Conservation (phyloP, 768 basidiomycete species). For the Podaxis sp. region DNA sequence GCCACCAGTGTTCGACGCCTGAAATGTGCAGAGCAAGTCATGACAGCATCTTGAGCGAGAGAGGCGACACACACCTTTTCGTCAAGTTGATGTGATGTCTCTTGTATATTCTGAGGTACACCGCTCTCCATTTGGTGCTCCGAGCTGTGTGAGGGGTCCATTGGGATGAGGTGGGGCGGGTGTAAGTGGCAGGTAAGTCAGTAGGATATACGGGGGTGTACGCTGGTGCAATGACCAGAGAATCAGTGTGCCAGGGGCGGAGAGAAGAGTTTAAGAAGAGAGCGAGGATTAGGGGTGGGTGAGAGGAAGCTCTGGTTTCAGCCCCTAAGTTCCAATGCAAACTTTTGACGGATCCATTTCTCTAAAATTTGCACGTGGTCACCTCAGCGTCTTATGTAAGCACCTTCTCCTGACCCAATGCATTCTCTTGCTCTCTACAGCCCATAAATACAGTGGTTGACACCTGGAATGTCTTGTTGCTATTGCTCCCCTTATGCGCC, state of each 20-base stretch:
- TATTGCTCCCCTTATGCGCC: not conserved
- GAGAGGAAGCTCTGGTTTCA: slow-evolving; percentile 6
- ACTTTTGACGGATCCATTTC: slow-evolving; percentile 7
- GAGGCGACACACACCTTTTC: not conserved
- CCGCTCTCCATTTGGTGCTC: not conserved
- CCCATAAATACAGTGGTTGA: not conserved
- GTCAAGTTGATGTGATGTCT: not conserved
- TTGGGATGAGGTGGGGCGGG: not conserved
- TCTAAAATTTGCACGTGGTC: slow-evolving; percentile 9
- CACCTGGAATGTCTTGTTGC: not conserved
- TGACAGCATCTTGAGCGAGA: not conserved
- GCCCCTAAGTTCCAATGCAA: slow-evolving; percentile 7
- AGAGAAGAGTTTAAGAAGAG: not conserved
- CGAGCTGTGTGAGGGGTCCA: not conserved
- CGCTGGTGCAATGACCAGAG: not conserved
- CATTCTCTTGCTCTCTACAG: not conserved
- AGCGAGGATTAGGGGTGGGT: not conserved
- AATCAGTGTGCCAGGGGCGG: not conserved
- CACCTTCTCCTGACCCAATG: not conserved
- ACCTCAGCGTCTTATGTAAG: not conserved
- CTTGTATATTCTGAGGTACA: not conserved
- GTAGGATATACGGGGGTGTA: not conserved
- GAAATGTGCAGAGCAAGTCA: not conserved
- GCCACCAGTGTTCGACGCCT: slow-evolving; percentile 4
- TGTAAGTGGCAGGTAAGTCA: not conserved